Base-by-base conservation (phyloP, 176 grass and related monocot genomes). In the Oryza coarctata region DNA sequence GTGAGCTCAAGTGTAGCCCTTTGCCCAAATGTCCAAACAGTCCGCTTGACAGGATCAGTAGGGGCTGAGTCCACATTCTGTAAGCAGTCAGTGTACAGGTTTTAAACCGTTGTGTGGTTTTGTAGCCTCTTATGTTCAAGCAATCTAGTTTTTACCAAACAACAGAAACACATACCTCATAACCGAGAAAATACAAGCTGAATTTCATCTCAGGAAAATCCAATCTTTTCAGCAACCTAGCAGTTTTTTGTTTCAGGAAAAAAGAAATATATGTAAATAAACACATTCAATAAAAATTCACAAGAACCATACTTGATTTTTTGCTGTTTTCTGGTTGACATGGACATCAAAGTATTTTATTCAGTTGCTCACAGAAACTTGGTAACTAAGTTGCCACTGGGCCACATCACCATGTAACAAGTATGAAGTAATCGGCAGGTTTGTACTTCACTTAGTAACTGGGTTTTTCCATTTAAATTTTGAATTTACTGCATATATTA, bases 121-220 rank as follows among this genome's bases (percentile, higher is more conserved):
- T 75, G 9, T 15, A 14, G 34, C 76, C 12, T 35, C 0, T 71
- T 31, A 66, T 43, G 47, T 71, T 65, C 17, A 45, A 52, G 66
- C 43, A 45, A 65, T 78, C 3, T 73, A 63, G 0, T 5, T 68
- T 74, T 32, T 4, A n/a, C 32, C 5, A 57, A 41, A 77, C n/a
- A 30, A 85, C 57, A 52, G 50, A 68, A 88, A 70, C 7, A 45
- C 72, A 50, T 85, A 93, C 95, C 92, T 98, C 93, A 12, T 98
- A 98, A 38, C 96, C 95, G 43, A 98, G 87, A 82, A 98, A 98
- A 68, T 98, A 98, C 32, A 98, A 89, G 65, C 96, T 98, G 73
- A 98, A 98, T 74, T 98, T 95, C 89, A 93, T 87, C 72, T 98
- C 93, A 38, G 93, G 87, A 84, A 98, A 95, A 88, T 98, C 96